phyloP scores from a whole-genome alignment of 345 rosid species.

The Pistacia integerrima region DNA sequence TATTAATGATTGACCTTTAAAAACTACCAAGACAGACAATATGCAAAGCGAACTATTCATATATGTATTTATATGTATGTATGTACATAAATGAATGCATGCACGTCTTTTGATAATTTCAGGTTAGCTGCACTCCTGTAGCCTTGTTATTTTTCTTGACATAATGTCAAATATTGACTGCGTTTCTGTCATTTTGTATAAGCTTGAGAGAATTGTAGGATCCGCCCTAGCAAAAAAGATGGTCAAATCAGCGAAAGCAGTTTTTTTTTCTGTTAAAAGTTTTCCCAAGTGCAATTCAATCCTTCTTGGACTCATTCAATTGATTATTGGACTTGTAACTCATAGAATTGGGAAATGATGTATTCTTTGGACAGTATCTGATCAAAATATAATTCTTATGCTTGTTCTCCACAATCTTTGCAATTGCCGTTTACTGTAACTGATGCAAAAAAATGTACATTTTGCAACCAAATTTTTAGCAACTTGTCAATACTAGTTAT shows the following conservation, averaged over 20 bases:
- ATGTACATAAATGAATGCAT: not conserved
- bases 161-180: not conserved
- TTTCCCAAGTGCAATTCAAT: not conserved
- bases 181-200: conserved; percentile 8
- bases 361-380: too few species aligned
- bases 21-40: too few species aligned
- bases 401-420: too few species aligned
- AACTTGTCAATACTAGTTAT: too few species aligned
- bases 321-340: too few species aligned
- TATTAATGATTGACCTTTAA: too few species aligned
- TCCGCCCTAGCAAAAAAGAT: conserved; percentile 59
- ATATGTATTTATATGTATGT: too few species aligned
- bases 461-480: too few species aligned
- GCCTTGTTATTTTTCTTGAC: not conserved
- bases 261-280: conserved; percentile 60
- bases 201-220: conserved; percentile 91
- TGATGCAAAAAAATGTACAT: too few species aligned
- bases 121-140: not conserved
- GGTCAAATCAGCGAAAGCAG: conserved; percentile 67
- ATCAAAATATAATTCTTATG: too few species aligned
- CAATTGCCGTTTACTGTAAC: too few species aligned
- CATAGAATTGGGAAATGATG: too few species aligned
- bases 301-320: not conserved
- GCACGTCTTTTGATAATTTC: not conserved
- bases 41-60: not conserved